Evolutionary conservation across 805 yeast genomes (phyloP), one percentile per base, ranked within the genome.

Genomic region (Ogataea wickerhamii): DNA sequence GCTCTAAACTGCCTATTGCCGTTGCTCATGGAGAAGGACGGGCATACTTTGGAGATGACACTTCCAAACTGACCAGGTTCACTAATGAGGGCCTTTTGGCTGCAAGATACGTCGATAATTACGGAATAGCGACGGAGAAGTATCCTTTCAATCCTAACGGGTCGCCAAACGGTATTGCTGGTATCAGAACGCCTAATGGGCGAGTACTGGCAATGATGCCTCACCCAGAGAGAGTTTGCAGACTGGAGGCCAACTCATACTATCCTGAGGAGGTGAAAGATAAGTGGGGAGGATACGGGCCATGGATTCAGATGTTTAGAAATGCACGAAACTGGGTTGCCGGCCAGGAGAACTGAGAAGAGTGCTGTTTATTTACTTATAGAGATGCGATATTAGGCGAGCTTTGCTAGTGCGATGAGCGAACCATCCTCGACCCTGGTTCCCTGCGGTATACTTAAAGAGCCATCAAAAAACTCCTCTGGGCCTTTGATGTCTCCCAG

Each of bases 11-110:
- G 55, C 98, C 98, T 37, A 87, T 93, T 65, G 96, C 94, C 16
- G 98, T 93, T 50, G 98, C 98, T 4, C 98, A 93, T 60, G 98
- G 98, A 52, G 98, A 93, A 69, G 98, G 98, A 55, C 77, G 87
- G 53, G 98, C 97, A 11, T 64, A 71, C 29, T 93, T 91, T 61
- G 55, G 48, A 5, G 66, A 66, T 30, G 44, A 62, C 21, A 68
- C 63, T 7, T 69, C 63, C 18, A 67, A 71, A 41, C 61, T 74
- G 45, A 63, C 67, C 23, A 55, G 60, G 7, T 82, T 88, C 57
- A 67, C 70, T 42, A 52, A 65, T 16, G 61, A 66, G 37, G 77
- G 76, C 13, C 70, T 83, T 45, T 73, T 77, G 30, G 83, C 82
- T 33, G 74, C 88, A 37, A 78, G 87, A 60, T 93, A 78, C 58